Conservation (phyloP, 805 yeast species). For the Saccharomycopsis vini region DNA sequence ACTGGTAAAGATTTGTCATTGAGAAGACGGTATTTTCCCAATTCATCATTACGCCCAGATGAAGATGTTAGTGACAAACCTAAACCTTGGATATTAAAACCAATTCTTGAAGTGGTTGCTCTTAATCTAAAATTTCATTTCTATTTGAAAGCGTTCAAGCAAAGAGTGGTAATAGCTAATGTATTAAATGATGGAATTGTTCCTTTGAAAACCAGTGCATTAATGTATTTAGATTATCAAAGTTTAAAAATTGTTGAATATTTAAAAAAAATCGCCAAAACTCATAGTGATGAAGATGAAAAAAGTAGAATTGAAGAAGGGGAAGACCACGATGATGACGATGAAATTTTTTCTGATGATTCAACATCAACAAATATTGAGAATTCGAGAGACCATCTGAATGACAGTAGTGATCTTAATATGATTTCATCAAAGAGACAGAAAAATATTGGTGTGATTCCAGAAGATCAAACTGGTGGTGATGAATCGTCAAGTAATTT, state of each 20-base stretch:
- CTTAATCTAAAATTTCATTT: constrained; percentile 41
- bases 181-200: constrained; percentile 91
- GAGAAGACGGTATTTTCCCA: constrained; percentile 27
- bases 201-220: constrained; percentile 82
- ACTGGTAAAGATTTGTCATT: constrained; percentile 89
- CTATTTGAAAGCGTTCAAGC: constrained; percentile 46
- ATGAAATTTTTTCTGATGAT: too few relatives aligned
- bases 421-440: constrained; percentile 1
- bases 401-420: neutral
- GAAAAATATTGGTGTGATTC: neutral
- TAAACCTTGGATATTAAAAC: constrained; percentile 33
- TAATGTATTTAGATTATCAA: constrained; percentile 78
- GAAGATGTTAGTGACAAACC: neutral
- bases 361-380: neutral
- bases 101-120: constrained; percentile 69
- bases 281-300: neutral
- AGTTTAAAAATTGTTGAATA: constrained; percentile 47
- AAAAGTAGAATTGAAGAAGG: neutral
- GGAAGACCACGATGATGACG: too few relatives aligned
- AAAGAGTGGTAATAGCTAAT: constrained; percentile 84
- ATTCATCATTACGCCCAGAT: constrained; percentile 16
- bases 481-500: too few relatives aligned
- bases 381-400: too few relatives aligned
- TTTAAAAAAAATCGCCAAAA: constrained; percentile 18
- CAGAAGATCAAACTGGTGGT: neutral